Evolutionary conservation across 225 moss, liverwort and hornwort genomes (phyloP).

Genomic region (Rhytidiadelphus loreus): DNA sequence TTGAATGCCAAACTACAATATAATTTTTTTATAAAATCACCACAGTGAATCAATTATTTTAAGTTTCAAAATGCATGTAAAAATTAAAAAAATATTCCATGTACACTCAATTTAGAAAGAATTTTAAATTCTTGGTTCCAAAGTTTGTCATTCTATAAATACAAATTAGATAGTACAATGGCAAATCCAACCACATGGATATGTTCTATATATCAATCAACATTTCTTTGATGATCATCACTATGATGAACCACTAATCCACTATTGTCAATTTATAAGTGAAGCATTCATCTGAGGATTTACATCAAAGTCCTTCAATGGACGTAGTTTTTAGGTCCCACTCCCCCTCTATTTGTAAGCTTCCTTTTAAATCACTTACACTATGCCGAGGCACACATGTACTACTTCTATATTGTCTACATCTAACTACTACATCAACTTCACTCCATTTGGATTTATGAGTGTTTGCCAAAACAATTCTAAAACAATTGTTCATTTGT

Average conservation of each 20-base stretch:
- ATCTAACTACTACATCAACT: neutral
- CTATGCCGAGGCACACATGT: fast-evolving
- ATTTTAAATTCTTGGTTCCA: neutral
- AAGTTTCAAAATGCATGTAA: too few relatives aligned
- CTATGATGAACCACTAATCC: neutral
- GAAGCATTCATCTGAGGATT: neutral
- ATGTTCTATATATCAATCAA: neutral
- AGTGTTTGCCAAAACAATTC: neutral
- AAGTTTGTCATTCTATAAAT: neutral
- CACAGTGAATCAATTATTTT: neutral
- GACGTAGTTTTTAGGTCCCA: neutral
- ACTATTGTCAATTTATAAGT: neutral
- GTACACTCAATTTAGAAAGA: neutral
- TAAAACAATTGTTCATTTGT: neutral
- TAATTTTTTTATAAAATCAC: neutral
- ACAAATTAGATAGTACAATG: neutral
- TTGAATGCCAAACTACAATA: neutral
- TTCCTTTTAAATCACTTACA: neutral
- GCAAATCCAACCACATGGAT: neutral
- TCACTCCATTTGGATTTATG: neutral
- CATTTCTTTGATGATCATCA: neutral
- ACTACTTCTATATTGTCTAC: neutral
- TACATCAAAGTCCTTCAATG: neutral
- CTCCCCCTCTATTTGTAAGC: neutral
- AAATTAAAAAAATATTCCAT: neutral